Evolutionary conservation across 2,329 filamentous ascomycete genomes (phyloP), one percentile per base, ranked within the genome.

Genomic region (Lecanosticta acicola): DNA sequence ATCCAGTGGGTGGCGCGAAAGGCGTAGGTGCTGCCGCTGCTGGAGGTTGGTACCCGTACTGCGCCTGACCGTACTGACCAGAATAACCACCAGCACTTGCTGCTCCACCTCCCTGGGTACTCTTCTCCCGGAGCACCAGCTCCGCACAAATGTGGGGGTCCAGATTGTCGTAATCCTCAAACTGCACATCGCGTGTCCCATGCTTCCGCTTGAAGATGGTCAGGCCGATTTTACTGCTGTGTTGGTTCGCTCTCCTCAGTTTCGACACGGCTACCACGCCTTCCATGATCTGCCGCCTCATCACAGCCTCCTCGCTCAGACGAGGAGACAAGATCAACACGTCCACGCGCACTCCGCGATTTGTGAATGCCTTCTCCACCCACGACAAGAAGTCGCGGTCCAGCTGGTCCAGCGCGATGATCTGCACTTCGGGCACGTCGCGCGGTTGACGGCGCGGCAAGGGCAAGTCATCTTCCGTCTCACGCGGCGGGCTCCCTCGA

Each of bases 401-500:
- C 10, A 94, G 76, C 55, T 89, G 82, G 53, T 91, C 83, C 36
- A 91, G 74, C 3, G 94, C 78, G 20, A 96, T 79, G 21, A 97
- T 80, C 64, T 96, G 89, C 13, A 96, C 85, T 58, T 97, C 89
- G 2, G 91, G 90, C 17, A 96, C 82, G 53, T 93, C 81, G 46
- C 77, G 72, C 3, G 86, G 81, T 47, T 81, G 79, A 46, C 89
- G 77, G 45, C 82, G 79, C 35, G 88, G 87, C 5, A 94, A 78
- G 21, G 85, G 83, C 10, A 89, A 71, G 29, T 79, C 77, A 32
- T 77, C 72, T 51, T 85, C 80, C 43, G 75, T 68, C 24, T 75
- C 59, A 60, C 87, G 87, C 50, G 83, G 88, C 2, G 82, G 81
- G 49, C 84, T 90, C 32, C 54, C 56, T 32, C 61, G 43, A 46